Evolutionary conservation across 2,329 filamentous ascomycete species (phyloP).

Genomic region (Arthroderma sp.): DNA sequence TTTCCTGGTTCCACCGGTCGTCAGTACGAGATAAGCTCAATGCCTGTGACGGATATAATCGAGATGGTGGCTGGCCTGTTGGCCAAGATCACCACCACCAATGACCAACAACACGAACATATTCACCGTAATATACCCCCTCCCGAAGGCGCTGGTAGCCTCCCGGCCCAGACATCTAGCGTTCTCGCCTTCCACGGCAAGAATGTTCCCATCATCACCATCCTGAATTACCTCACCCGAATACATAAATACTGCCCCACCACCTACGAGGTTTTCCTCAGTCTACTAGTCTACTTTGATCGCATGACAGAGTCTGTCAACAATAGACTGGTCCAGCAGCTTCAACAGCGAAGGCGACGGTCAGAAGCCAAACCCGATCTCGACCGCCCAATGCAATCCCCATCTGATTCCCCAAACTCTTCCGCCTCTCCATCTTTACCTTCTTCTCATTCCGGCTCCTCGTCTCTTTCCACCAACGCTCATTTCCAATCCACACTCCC

Average conservation of each 20-base stretch:
- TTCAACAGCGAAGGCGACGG: conserved; percentile 28
- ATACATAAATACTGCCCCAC: conserved; percentile 99
- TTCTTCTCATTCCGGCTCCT: conserved; percentile 11
- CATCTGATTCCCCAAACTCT: conserved; percentile 10
- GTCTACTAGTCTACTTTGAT: conserved; percentile 91
- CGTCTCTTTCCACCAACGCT: conserved; percentile 12
- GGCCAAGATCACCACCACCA: conserved; percentile 94
- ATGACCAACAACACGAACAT: conserved; percentile 86
- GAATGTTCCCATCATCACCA: conserved; percentile 93
- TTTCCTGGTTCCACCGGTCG: conserved; percentile 37
- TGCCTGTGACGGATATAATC: conserved; percentile 95
- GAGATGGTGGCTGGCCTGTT: conserved; percentile 96
- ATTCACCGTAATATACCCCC: conserved; percentile 61
- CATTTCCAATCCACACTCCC: conserved; percentile 11
- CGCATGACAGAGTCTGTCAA: conserved; percentile 97
- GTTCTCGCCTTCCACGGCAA: conserved; percentile 96
- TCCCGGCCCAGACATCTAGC: conserved; percentile 52
- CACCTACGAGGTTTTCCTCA: conserved; percentile 95
- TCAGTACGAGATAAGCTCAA: conserved; percentile 87
- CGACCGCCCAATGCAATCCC: conserved; percentile 10
- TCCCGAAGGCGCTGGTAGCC: conserved; percentile 43
- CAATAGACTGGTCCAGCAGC: conserved; percentile 55
- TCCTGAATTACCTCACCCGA: conserved; percentile 83
- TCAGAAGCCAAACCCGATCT: neutral
- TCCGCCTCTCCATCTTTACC: conserved; percentile 12